Evolutionary conservation across 1,139 yeast species (phyloP).

Genomic region (Pichia kudriavzevii): DNA sequence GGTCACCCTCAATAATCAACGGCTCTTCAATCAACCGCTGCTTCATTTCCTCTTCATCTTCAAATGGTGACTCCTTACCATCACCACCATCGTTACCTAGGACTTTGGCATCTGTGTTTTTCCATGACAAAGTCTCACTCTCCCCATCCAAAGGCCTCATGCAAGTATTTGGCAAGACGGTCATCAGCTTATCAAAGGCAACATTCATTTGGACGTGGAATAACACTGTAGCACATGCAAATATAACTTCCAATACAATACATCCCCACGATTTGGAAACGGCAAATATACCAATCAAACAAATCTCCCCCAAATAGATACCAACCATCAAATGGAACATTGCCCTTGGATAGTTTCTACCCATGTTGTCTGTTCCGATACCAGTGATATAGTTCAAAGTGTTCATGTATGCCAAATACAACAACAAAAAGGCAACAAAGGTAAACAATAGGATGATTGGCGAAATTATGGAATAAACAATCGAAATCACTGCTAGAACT

Average conservation of each 20-base stretch:
- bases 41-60: constrained; percentile 13
- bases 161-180: constrained; percentile 55
- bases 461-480: constrained; percentile 69
- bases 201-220: constrained; percentile 33
- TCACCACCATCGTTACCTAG: constrained; percentile 32
- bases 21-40: constrained; percentile 19
- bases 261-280: constrained; percentile 42
- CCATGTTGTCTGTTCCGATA: constrained; percentile 55
- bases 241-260: constrained; percentile 36
- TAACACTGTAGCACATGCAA: constrained; percentile 34
- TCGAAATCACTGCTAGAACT: constrained; percentile 66
- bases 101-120: background rate
- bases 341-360: constrained; percentile 65
- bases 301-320: constrained; percentile 68
- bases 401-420: constrained; percentile 60
- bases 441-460: constrained; percentile 68
- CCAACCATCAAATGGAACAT: constrained; percentile 72
- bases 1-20: constrained; percentile 28
- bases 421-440: constrained; percentile 47
- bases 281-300: constrained; percentile 67
- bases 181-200: constrained; percentile 47
- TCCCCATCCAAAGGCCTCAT: constrained; percentile 68
- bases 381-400: constrained; percentile 49
- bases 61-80: constrained; percentile 18
- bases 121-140: constrained; percentile 51